These are phyloP conservation scores for Boletellus ananas DNA, from an alignment of 768 basidiomycete genomes.

Conservation along the genomic window DNA sequence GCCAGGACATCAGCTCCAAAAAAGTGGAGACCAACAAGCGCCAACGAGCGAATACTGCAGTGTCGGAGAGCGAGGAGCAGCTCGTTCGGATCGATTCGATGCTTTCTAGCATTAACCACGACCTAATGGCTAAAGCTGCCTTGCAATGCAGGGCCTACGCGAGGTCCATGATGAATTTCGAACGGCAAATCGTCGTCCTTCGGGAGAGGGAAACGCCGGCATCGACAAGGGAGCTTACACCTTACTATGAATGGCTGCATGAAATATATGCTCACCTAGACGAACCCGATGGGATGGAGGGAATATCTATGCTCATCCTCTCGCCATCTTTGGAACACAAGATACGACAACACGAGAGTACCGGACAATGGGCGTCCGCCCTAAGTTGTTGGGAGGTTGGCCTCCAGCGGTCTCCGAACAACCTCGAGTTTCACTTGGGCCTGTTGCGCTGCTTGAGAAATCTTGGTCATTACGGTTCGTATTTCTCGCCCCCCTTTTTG, in stretches of 20 bases:
- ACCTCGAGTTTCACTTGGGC: slow-evolving; percentile 85
- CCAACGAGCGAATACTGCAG: slow-evolving; percentile 36
- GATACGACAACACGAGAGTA: slow-evolving; percentile 96
- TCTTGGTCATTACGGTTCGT: slow-evolving; percentile 92
- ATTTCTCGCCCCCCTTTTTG: background rate
- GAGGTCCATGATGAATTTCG: slow-evolving; percentile 91
- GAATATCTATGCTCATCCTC: slow-evolving; percentile 83
- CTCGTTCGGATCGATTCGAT: slow-evolving; percentile 75
- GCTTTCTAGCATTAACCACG: slow-evolving; percentile 77
- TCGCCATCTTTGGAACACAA: slow-evolving; percentile 92
- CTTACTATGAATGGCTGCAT: slow-evolving; percentile 83
- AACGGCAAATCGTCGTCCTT: slow-evolving; percentile 68
- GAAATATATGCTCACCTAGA: slow-evolving; percentile 95
- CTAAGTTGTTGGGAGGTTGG: slow-evolving; percentile 99
- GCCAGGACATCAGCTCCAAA: slow-evolving; percentile 57
- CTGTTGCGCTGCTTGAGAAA: slow-evolving; percentile 88
- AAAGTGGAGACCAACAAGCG: slow-evolving; percentile 49
- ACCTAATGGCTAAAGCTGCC: slow-evolving; percentile 90
- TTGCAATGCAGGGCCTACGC: slow-evolving; percentile 94
- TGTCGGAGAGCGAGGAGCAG: slow-evolving; percentile 49
- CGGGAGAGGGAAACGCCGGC: slow-evolving; percentile 37
- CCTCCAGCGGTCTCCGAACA: slow-evolving; percentile 86
- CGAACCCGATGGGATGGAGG: slow-evolving; percentile 99
- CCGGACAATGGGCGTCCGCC: slow-evolving; percentile 95
- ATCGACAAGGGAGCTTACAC: slow-evolving; percentile 41